Conservation (phyloP, 139 green algal genomes). For the Chlamydomonas urium region DNA sequence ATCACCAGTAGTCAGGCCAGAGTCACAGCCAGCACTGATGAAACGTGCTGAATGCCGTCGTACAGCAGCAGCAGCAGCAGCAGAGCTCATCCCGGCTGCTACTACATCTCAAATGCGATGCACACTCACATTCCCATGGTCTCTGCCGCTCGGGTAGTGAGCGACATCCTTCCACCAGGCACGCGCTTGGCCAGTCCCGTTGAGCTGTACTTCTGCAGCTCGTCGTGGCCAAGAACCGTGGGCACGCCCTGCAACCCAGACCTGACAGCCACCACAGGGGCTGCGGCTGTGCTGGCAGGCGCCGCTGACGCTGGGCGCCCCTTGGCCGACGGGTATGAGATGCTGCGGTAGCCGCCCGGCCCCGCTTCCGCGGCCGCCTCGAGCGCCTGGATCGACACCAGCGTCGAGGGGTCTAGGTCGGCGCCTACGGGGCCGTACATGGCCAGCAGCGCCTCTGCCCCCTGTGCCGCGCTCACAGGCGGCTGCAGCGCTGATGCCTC, state of each 20-base stretch:
- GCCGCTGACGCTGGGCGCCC: no score
- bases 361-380: not conserved
- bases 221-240: conserved; percentile 18
- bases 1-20: no score
- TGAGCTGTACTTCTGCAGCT: conserved; percentile 8
- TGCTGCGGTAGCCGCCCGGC: no score
- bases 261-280: no score
- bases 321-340: no score
- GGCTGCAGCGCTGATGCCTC: not conserved
- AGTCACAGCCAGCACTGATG: no score
- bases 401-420: not conserved
- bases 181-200: conserved; percentile 22
- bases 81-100: not conserved
- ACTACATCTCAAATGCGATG: not conserved
- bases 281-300: no score
- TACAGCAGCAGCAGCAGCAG: not conserved
- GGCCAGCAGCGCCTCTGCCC: not conserved
- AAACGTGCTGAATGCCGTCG: no score
- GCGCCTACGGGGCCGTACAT: conserved; percentile 10
- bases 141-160: conserved; percentile 6
- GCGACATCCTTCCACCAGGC: conserved; percentile 13
- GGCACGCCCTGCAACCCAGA: no score
- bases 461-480: not conserved
- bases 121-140: conserved; percentile 1
- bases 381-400: conserved; percentile 3